Evolutionary conservation across 164 flowering plant species (phyloP).

Genomic region (Kingdonia uniflora): DNA sequence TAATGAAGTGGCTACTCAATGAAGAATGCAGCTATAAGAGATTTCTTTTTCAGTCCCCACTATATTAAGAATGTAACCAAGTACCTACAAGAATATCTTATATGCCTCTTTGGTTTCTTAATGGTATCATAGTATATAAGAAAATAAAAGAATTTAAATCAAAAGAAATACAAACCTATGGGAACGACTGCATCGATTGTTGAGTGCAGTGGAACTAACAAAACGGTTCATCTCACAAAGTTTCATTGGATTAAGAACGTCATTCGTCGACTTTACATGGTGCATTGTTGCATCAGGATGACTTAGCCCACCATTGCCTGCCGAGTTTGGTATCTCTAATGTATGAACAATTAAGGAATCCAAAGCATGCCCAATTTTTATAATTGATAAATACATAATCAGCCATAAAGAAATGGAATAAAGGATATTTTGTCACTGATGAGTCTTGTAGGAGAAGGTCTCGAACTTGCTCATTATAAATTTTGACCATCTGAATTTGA

Average conservation of each 20-base stretch:
- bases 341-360: slow-evolving; percentile 36
- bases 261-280: slow-evolving; percentile 51
- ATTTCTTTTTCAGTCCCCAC: too few relatives aligned
- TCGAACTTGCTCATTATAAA: slow-evolving; percentile 85
- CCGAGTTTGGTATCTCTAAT: slow-evolving; percentile 62
- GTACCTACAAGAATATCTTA: too few relatives aligned
- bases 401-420: neutral
- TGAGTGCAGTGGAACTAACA: slow-evolving; percentile 60
- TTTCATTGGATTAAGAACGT: slow-evolving; percentile 62
- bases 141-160: too few relatives aligned
- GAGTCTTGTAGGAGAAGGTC: slow-evolving; percentile 70
- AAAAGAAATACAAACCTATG: slow-evolving; percentile 55
- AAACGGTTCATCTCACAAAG: slow-evolving; percentile 59
- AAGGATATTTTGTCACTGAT: slow-evolving; percentile 63
- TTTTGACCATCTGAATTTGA: slow-evolving; percentile 82
- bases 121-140: too few relatives aligned
- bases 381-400: neutral
- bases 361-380: neutral
- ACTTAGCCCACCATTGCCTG: slow-evolving; percentile 31
- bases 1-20: too few relatives aligned
- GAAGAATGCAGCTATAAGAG: too few relatives aligned
- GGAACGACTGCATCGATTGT: slow-evolving; percentile 60
- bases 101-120: too few relatives aligned
- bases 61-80: too few relatives aligned
- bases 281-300: slow-evolving; percentile 64